A percentile compares a stretch with the other conserved stretches of the same genome.
phyloP scores from a whole-genome alignment of 1,139 yeast genomes.

The Saccharomycopsis phalli region DNA sequence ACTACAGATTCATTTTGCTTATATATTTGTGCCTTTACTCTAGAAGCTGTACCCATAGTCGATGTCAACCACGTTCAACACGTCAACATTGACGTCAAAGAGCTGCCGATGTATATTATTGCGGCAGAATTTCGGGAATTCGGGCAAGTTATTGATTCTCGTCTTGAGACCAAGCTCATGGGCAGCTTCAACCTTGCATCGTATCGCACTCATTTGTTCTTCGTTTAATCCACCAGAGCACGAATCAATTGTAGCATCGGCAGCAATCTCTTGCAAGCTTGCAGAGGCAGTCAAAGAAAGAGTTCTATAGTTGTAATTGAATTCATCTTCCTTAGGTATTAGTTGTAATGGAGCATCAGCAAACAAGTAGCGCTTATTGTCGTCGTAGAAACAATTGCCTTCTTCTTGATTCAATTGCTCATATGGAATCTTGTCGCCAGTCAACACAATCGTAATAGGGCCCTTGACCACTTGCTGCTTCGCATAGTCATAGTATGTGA shows the following conservation, averaged over 20 bases:
- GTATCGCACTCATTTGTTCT: constrained; percentile 26
- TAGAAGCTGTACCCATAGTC: constrained; percentile 21
- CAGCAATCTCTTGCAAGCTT: constrained; percentile 19
- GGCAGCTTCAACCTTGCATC: constrained; percentile 27
- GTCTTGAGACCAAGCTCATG: constrained; percentile 32
- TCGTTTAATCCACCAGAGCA: constrained; percentile 24
- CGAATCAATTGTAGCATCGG: constrained; percentile 17
- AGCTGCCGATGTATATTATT: constrained; percentile 34
- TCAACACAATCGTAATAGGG: constrained; percentile 11
- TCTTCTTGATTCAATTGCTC: constrained; percentile 5
- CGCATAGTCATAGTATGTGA: constrained; percentile 15
- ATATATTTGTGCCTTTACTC: too few species aligned
- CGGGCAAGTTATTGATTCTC: constrained; percentile 44
- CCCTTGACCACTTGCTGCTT: constrained; percentile 10
- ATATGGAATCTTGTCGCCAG: constrained; percentile 12
- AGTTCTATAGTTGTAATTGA: constrained; percentile 4
- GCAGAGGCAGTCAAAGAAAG: constrained; percentile 18
- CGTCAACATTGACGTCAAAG: constrained; percentile 31
- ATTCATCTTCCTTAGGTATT: constrained; percentile 12
- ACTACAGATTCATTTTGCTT: too few species aligned
- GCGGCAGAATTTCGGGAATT: constrained; percentile 34
- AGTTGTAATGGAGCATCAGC: constrained; percentile 29
- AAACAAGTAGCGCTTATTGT: constrained; percentile 27
- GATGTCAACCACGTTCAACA: constrained; percentile 38
- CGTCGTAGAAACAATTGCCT: constrained; percentile 22